phyloP scores from a whole-genome alignment of 331 rosid species.

The Arachis monticola region DNA sequence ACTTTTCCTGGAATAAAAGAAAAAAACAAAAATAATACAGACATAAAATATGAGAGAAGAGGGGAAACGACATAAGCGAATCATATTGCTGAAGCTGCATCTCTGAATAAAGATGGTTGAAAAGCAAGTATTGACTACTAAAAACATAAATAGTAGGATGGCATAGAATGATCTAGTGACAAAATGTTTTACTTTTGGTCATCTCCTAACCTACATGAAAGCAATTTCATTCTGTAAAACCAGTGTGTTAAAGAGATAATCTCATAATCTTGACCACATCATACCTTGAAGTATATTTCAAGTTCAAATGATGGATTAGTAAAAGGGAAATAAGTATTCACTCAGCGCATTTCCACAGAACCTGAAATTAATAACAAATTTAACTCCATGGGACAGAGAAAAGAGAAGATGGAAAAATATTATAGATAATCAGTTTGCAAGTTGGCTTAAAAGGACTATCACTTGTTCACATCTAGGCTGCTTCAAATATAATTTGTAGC shows the following conservation, averaged over 20 bases:
- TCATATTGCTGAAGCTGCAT: neutral
- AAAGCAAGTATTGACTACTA: neutral
- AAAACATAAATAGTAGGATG: neutral
- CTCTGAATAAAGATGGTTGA: constrained; percentile 5
- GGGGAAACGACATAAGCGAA: too few relatives aligned
- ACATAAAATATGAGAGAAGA: too few relatives aligned
- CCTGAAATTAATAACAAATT: constrained; percentile 58
- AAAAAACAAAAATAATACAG: too few relatives aligned
- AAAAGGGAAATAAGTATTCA: constrained; percentile 94
- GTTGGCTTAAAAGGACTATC: constrained; percentile 15
- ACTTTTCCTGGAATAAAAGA: too few relatives aligned
- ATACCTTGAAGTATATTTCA: constrained; percentile 91
- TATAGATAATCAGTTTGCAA: too few relatives aligned
- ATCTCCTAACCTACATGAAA: constrained; percentile 1
- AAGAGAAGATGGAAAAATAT: constrained; percentile 18
- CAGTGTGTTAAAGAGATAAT: neutral
- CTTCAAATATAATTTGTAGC: neutral
- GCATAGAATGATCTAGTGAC: constrained; percentile 8
- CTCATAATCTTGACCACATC: constrained; percentile 10
- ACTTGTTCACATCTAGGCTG: constrained; percentile 21
- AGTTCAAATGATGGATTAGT: constrained; percentile 97
- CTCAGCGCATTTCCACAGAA: constrained; percentile 96
- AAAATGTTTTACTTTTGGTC: neutral
- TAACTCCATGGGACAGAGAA: neutral
- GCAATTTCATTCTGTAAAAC: constrained; percentile 4